phyloP scores from a whole-genome alignment of 805 yeast species.

The Candida argentea region DNA sequence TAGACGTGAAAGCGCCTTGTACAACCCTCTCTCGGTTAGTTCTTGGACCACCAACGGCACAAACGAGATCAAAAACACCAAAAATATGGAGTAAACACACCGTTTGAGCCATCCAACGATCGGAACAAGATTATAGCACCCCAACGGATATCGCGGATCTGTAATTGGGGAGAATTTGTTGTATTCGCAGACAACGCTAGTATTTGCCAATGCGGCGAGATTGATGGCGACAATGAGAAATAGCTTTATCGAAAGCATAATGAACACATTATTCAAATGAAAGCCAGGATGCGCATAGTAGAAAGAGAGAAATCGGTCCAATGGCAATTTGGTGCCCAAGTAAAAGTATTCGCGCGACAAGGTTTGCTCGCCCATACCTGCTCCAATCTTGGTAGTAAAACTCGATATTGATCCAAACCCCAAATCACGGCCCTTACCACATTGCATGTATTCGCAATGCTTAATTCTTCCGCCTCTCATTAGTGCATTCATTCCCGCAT shows the following conservation, averaged over 20 bases:
- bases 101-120: conserved; percentile 67
- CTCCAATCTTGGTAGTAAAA: conserved; percentile 78
- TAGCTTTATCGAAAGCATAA: conserved; percentile 47
- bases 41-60: conserved; percentile 73
- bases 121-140: conserved; percentile 65
- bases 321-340: conserved; percentile 64
- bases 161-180: conserved; percentile 49
- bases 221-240: conserved; percentile 53
- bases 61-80: conserved; percentile 65
- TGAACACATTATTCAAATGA: conserved; percentile 69
- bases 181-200: conserved; percentile 51
- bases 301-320: conserved; percentile 70
- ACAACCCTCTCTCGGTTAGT: conserved; percentile 64
- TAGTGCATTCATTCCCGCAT: conserved; percentile 76
- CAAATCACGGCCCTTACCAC: conserved; percentile 81
- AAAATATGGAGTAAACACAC: conserved; percentile 62
- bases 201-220: conserved; percentile 53
- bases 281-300: conserved; percentile 84
- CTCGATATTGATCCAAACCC: conserved; percentile 78
- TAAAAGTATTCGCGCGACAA: conserved; percentile 74
- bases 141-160: conserved; percentile 51
- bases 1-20: conserved; percentile 55
- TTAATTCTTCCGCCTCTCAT: conserved; percentile 76
- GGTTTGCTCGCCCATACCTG: conserved; percentile 88
- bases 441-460: conserved; percentile 75